These are phyloP conservation scores for Orbilia brochopaga DNA, from an alignment of 2,329 filamentous ascomycete genomes.

Conservation along the genomic window DNA sequence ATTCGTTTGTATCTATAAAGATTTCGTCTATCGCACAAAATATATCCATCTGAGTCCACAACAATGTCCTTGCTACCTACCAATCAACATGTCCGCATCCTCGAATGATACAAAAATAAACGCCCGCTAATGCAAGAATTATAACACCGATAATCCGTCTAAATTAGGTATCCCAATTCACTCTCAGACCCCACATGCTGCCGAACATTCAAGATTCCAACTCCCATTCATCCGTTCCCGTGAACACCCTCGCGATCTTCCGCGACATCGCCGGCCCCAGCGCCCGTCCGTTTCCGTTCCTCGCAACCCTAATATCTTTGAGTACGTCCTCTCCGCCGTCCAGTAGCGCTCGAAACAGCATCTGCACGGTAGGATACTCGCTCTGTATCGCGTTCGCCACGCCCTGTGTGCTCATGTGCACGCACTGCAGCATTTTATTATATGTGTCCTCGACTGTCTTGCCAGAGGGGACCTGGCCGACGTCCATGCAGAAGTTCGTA, in stretches of 20 bases:
- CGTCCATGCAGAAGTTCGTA: conserved; percentile 78
- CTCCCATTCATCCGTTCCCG: conserved; percentile 60
- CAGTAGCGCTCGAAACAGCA: conserved; percentile 68
- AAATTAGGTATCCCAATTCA: no score
- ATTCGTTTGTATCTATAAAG: not conserved
- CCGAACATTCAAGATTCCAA: conserved; percentile 28
- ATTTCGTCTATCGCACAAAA: no score
- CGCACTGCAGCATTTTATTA: conserved; percentile 76
- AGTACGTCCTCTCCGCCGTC: conserved; percentile 67
- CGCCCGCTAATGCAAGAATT: not conserved
- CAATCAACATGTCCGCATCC: no score
- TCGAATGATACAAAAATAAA: not conserved
- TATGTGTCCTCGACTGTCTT: conserved; percentile 72
- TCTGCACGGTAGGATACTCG: conserved; percentile 66
- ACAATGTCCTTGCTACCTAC: no score
- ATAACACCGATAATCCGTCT: not conserved
- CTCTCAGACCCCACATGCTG: no score
- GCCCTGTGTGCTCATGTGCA: conserved; percentile 72
- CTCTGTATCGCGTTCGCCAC: conserved; percentile 73
- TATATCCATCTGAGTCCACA: no score
- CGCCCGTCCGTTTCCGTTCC: conserved; percentile 64
- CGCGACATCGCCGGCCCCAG: conserved; percentile 67
- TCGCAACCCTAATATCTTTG: conserved; percentile 64
- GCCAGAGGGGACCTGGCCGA: conserved; percentile 75
- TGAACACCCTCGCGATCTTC: conserved; percentile 68